phyloP scores from a whole-genome alignment of 2,329 filamentous ascomycete species.

The Calcarisporium arbuscula region DNA sequence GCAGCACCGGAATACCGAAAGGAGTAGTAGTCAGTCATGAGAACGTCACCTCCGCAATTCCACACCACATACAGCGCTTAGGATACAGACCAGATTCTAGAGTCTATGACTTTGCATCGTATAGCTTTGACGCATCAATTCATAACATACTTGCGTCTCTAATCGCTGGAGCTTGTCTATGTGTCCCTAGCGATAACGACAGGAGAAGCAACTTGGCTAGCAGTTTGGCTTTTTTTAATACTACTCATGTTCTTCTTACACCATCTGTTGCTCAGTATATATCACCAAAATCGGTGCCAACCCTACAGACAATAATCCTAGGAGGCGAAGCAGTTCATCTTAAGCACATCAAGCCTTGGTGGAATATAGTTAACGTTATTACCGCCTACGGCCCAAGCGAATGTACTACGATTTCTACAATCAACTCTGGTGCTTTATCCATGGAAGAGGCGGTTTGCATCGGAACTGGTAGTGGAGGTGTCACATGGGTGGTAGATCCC shows the following conservation, averaged over 20 bases:
- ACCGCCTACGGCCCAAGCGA: constrained; percentile 15
- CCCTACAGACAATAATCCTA: constrained; percentile 7
- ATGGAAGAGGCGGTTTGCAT: not conserved
- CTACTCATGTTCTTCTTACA: constrained; percentile 23
- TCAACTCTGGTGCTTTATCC: constrained; percentile 1
- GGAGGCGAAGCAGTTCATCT: constrained; percentile 11
- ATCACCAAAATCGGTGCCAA: constrained; percentile 6
- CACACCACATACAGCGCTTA: constrained; percentile 2
- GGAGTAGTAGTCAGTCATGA: constrained; percentile 11
- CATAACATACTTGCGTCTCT: constrained; percentile 8
- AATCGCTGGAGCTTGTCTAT: constrained; percentile 35
- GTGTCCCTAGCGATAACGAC: constrained; percentile 44
- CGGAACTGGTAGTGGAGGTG: constrained; percentile 25
- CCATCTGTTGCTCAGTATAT: constrained; percentile 31
- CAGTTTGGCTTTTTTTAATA: constrained; percentile 34
- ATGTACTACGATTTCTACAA: constrained; percentile 7
- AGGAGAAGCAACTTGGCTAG: constrained; percentile 32
- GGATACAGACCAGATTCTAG: constrained; percentile 2
- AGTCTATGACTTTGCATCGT: constrained; percentile 11
- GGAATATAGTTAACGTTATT: constrained; percentile 5
- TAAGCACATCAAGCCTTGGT: constrained; percentile 7
- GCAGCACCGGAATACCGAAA: constrained; percentile 15
- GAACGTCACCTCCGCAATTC: constrained; percentile 4
- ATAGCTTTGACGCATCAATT: constrained; percentile 12
- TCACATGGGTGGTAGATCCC: constrained; percentile 15